Conservation (phyloP, 2,329 filamentous ascomycete species). For the Calonectria pseudoreteaudii region DNA sequence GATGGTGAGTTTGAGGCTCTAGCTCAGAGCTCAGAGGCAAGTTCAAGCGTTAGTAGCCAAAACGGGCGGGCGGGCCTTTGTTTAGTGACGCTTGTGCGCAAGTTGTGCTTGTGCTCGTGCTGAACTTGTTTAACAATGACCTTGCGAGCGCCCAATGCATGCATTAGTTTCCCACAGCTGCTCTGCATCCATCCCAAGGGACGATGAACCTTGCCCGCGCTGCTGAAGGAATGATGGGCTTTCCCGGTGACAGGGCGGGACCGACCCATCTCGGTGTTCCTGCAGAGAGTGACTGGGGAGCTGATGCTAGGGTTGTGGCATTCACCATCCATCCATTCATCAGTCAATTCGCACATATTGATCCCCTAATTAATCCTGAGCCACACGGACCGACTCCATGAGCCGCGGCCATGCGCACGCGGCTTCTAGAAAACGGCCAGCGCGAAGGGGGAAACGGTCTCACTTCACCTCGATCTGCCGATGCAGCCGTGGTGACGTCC, state of each 20-base stretch:
- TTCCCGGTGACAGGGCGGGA: conserved; percentile 17
- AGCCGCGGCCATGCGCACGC: background rate
- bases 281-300: conserved; percentile 10
- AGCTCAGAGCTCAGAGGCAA: background rate
- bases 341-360: background rate
- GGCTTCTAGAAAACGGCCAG: conserved; percentile 6
- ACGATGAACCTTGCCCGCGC: conserved; percentile 3
- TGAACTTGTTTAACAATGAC: background rate
- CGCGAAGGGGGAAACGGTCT: background rate
- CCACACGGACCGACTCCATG: background rate
- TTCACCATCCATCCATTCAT: background rate
- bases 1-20: conserved; percentile 12
- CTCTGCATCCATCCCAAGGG: background rate
- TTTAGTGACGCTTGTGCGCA: background rate
- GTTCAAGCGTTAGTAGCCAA: conserved; percentile 2
- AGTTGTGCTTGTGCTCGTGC: conserved; percentile 1
- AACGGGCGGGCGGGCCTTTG: background rate
- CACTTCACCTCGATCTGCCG: background rate
- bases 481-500: background rate
- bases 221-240: background rate
- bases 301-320: background rate
- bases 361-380: conserved; percentile 7
- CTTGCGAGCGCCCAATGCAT: conserved; percentile 8
- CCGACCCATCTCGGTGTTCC: conserved; percentile 13
- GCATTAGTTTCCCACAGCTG: background rate